Conservation (phyloP, 257 asterid genomes). For the Rehmannia glutinosa region DNA sequence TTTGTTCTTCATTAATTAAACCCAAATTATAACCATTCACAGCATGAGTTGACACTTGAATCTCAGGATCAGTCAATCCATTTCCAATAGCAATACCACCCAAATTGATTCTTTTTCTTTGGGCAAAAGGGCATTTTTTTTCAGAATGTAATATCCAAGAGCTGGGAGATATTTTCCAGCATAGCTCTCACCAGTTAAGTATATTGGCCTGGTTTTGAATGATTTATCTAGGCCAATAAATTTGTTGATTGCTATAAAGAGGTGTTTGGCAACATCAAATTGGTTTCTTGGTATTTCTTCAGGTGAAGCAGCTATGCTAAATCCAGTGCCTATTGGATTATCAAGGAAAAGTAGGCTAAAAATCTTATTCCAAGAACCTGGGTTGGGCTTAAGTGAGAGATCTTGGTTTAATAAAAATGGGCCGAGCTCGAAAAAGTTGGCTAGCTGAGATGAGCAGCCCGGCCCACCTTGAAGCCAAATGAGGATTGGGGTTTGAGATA, state of each 20-base stretch:
- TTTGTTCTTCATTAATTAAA: constrained; percentile 59
- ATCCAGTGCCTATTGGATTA: constrained; percentile 81
- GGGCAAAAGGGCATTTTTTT: constrained; percentile 38
- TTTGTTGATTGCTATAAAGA: constrained; percentile 43
- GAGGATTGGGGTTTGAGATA: constrained; percentile 59
- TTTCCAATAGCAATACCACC: constrained; percentile 81
- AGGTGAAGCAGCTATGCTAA: constrained; percentile 62
- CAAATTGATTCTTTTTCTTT: constrained; percentile 33
- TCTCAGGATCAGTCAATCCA: constrained; percentile 76
- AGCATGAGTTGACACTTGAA: constrained; percentile 71
- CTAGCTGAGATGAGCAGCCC: constrained; percentile 86
- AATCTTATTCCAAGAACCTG: constrained; percentile 60
- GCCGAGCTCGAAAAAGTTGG: constrained; percentile 62
- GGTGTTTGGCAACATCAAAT: constrained; percentile 58
- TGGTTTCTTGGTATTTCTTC: constrained; percentile 81
- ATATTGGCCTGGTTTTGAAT: constrained; percentile 56
- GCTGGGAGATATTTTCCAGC: constrained; percentile 85
- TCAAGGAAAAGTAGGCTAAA: constrained; percentile 75
- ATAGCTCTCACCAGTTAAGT: constrained; percentile 75
- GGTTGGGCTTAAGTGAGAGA: constrained; percentile 38
- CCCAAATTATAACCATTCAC: constrained; percentile 44
- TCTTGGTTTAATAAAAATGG: constrained; percentile 61
- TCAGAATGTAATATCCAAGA: constrained; percentile 55
- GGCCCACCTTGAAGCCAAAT: constrained; percentile 96
- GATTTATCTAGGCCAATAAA: constrained; percentile 43